Base-by-base conservation (phyloP, 371 early-diverging fungal genomes). In the Mortierella sp. region DNA sequence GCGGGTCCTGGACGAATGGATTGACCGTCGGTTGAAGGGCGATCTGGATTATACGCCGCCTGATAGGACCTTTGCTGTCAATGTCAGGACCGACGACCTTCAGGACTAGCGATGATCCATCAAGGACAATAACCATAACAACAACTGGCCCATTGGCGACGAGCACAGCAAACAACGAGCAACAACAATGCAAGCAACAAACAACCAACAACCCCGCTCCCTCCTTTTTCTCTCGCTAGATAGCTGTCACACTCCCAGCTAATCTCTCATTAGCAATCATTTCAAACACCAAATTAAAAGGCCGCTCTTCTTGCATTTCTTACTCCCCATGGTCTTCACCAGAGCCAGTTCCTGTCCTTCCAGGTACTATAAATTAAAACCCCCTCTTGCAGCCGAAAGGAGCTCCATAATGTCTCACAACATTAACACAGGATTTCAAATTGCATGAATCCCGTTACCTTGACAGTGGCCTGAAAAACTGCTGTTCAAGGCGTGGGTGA, bases 361-460 rank as follows among this genome's bases (percentile, higher is more conserved):
- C 11, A 0, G 8, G 21, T 2, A 24, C 67, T 67, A 67, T 67
- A 67, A 67, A 67, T 67, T 37, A 40, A 67, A 67, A 37, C 0
- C 6, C 10, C 24, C 9, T 10, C 5, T 67, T 67, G 40, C 67
- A 67, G 40, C 67, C 67, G 1, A 3, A 40, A 3, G 37, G 67
- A 37, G 19, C 28, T 67, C 67, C 73, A 50, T 76, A 73, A 81
- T 76, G 81, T 81, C 81, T 81, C 81, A 81, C 81, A 81, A 81
- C 73, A 81, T 76, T 71, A 51, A 73, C 73, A 81, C 76, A 81
- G 81, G 81, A 81, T 81, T 81, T 81, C 77, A 81, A 81, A 81
- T 81, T 81, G 81, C 81, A 81, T 81, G 81, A 73, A 50, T 50
- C 61, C 71, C 81, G 71, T 76, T 50, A 81, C 81, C 76, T 70